Conservation (phyloP, 345 rosid genomes). For the Hirschfeldia incana region DNA sequence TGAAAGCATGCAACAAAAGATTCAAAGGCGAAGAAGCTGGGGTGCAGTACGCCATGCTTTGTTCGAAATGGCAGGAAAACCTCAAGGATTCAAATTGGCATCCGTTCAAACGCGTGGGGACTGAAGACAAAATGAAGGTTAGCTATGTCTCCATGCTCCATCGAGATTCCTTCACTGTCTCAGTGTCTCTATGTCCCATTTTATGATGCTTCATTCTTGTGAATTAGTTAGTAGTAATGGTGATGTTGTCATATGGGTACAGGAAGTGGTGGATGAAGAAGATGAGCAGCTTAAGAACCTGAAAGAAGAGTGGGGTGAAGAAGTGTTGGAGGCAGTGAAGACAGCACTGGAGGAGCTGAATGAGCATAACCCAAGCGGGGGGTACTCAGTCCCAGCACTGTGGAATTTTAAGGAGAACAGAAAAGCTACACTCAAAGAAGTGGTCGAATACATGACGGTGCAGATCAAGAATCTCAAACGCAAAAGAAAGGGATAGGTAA, state of each 20-base stretch:
- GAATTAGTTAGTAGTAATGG: no score
- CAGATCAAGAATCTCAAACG: constrained; percentile 50
- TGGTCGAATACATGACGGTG: constrained; percentile 46
- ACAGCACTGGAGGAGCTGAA: constrained; percentile 73
- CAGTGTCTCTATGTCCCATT: neutral
- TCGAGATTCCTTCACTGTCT: neutral
- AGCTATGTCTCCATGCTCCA: neutral
- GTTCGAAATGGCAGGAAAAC: constrained; percentile 73
- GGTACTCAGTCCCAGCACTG: constrained; percentile 56
- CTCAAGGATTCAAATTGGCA: constrained; percentile 63
- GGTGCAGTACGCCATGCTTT: constrained; percentile 49
- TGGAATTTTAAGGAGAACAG: constrained; percentile 68
- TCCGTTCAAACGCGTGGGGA: constrained; percentile 55
- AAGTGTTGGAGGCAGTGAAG: constrained; percentile 49
- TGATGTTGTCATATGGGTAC: constrained; percentile 26
- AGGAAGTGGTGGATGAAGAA: constrained; percentile 70
- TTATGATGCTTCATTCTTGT: neutral
- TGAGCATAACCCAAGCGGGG: constrained; percentile 74
- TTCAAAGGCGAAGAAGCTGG: constrained; percentile 52
- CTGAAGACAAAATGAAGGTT: constrained; percentile 39
- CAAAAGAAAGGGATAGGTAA: constrained; percentile 39
- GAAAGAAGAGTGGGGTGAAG: constrained; percentile 66
- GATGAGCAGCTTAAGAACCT: constrained; percentile 61
- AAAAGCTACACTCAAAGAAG: constrained; percentile 87
- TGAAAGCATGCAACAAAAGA: constrained; percentile 52